Percentiles rank a stretch among this genome's conserved stretches.
These are phyloP conservation scores for Zygoascus hellenicus DNA, from an alignment of 1,139 yeast species.

Conservation along the genomic window DNA sequence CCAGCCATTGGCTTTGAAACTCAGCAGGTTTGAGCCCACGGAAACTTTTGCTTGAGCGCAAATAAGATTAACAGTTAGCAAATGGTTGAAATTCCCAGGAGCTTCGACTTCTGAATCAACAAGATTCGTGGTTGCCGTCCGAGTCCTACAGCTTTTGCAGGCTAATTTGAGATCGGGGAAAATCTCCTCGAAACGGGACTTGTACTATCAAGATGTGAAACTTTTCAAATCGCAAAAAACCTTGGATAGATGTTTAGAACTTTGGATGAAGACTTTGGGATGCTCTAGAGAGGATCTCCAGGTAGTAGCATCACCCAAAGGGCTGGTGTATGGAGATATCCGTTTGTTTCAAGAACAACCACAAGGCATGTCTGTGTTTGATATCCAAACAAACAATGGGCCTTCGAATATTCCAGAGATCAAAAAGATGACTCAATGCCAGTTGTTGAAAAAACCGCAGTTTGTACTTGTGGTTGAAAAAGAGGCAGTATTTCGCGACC, in stretches of 20 bases:
- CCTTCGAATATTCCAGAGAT: constrained; percentile 23
- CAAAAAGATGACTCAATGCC: constrained; percentile 20
- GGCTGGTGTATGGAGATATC: constrained; percentile 46
- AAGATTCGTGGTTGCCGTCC: constrained; percentile 10
- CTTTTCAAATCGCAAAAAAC: constrained; percentile 46
- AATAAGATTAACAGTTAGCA: too few relatives aligned
- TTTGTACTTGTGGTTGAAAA: constrained; percentile 58
- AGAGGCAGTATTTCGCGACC: constrained; percentile 39
- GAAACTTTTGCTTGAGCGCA: too few relatives aligned
- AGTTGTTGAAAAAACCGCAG: constrained; percentile 17
- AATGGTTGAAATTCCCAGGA: constrained; percentile 10
- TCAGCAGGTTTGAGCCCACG: too few relatives aligned
- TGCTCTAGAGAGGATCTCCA: constrained; percentile 36
- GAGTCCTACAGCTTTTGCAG: constrained; percentile 18
- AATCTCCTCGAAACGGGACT: constrained; percentile 49
- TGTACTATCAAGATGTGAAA: constrained; percentile 59
- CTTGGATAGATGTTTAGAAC: constrained; percentile 43
- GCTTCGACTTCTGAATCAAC: constrained; percentile 2
- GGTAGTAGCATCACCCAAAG: constrained; percentile 58
- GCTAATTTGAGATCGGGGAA: constrained; percentile 13
- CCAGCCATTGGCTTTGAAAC: too few relatives aligned
- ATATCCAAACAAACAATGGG: constrained; percentile 9
- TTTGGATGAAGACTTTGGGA: constrained; percentile 24
- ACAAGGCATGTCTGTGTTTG: not conserved
- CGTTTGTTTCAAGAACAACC: constrained; percentile 18